Percentiles rank a stretch among this genome's conserved stretches.
Conservation (phyloP, 2,329 filamentous ascomycete genomes). For the Beauveria australis region DNA sequence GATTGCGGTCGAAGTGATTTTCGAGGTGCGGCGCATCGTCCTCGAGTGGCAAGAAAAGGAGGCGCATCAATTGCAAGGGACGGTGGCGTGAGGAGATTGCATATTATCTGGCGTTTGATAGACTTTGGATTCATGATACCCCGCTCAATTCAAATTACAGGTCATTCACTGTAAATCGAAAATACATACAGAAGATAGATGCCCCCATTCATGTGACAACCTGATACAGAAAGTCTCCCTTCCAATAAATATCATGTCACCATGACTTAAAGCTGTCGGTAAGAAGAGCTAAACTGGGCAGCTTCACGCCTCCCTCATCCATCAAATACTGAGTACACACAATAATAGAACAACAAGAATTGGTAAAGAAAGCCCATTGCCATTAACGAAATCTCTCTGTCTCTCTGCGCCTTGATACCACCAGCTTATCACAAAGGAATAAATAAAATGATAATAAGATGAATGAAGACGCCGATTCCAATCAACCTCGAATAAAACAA, state of each 20-base stretch:
- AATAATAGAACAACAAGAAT: neutral
- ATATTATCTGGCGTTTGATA: too few relatives aligned
- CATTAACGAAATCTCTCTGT: neutral
- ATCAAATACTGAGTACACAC: neutral
- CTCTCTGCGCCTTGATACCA: neutral
- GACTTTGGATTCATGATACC: too few relatives aligned
- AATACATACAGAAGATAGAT: too few relatives aligned
- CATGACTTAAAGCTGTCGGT: neutral
- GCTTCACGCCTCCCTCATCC: neutral
- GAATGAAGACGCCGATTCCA: neutral
- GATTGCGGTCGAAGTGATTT: constrained; percentile 85
- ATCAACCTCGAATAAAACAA: neutral
- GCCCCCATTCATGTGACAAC: too few relatives aligned
- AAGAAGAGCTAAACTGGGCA: neutral
- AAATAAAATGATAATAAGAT: neutral
- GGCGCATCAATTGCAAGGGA: constrained; percentile 1
- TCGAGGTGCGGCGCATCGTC: constrained; percentile 70
- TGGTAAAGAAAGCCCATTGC: neutral
- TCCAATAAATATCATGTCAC: neutral
- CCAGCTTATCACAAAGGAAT: neutral
- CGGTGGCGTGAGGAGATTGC: too few relatives aligned
- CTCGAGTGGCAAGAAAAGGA: constrained; percentile 46
- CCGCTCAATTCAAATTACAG: too few relatives aligned
- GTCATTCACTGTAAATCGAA: too few relatives aligned
- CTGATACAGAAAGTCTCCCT: too few relatives aligned